phyloP scores from a whole-genome alignment of 805 yeast genomes.

The Suhomyces pyralidae region DNA sequence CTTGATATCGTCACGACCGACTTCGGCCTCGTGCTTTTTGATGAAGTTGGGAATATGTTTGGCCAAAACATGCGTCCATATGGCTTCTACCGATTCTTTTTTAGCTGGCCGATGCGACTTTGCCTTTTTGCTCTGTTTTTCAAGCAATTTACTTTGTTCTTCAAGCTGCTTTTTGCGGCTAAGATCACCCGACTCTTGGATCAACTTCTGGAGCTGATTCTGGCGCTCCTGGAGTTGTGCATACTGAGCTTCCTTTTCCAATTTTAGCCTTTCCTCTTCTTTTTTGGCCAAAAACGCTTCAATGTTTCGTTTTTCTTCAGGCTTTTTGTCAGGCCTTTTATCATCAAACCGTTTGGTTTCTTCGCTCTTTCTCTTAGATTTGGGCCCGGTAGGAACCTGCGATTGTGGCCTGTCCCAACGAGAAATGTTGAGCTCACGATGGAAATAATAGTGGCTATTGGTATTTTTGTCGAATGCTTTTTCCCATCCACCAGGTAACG shows the following conservation, averaged over 20 bases:
- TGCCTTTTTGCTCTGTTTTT: not conserved
- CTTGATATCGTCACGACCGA: conserved; percentile 74
- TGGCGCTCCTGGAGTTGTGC: conserved; percentile 34
- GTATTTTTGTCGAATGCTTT: conserved; percentile 47
- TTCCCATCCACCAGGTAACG: conserved; percentile 67
- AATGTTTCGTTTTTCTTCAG: not conserved
- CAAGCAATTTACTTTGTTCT: conserved; percentile 17
- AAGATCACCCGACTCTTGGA: conserved; percentile 22
- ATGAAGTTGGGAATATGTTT: conserved; percentile 74
- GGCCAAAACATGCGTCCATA: conserved; percentile 59
- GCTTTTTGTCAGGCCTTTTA: not conserved
- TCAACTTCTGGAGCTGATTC: conserved; percentile 33
- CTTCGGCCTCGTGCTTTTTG: conserved; percentile 57
- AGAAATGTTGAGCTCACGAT: conserved; percentile 44
- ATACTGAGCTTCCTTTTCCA: conserved; percentile 32
- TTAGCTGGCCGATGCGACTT: not conserved
- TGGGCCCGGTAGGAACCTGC: conserved; percentile 34
- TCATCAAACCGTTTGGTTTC: not conserved
- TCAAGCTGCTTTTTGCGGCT: conserved; percentile 22
- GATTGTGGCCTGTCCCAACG: conserved; percentile 60
- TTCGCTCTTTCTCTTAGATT: not conserved
- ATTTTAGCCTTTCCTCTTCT: conserved; percentile 34
- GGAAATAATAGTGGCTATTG: conserved; percentile 52
- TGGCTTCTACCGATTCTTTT: conserved; percentile 16
- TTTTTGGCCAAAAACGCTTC: conserved; percentile 18